Evolutionary conservation across 202 grass and related monocot genomes (phyloP).

Genomic region (Setaria viridis): DNA sequence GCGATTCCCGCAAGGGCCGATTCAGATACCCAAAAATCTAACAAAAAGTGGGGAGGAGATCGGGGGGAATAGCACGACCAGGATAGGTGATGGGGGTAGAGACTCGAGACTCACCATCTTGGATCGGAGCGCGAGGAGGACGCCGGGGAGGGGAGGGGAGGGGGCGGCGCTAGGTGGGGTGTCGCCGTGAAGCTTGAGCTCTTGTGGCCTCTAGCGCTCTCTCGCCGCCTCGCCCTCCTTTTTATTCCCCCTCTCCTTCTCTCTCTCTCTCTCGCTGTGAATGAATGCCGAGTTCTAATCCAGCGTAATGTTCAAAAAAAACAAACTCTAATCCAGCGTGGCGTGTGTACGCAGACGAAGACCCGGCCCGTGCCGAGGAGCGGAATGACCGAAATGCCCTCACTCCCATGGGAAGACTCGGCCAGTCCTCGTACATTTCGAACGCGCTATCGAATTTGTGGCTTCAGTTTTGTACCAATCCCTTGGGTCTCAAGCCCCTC

Average conservation of each 20-base stretch:
- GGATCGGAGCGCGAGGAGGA: slow-evolving; percentile 23
- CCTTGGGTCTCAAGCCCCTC: too few species aligned
- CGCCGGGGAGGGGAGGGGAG: slow-evolving; percentile 12
- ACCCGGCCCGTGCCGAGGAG: neutral
- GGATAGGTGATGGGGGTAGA: neutral
- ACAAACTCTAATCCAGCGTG: slow-evolving; percentile 27
- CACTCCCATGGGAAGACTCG: neutral
- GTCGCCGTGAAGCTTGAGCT: slow-evolving; percentile 22
- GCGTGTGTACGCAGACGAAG: slow-evolving; percentile 6
- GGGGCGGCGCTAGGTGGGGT: slow-evolving; percentile 32
- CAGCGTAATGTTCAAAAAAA: neutral
- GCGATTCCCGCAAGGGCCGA: neutral
- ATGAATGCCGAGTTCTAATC: slow-evolving; percentile 8
- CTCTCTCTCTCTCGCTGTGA: neutral
- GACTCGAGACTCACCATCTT: slow-evolving; percentile 46
- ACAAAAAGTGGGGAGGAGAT: slow-evolving; percentile 18
- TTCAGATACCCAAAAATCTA: slow-evolving; percentile 3
- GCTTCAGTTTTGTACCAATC: too few species aligned
- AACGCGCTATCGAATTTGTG: too few species aligned
- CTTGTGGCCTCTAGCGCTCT: slow-evolving; percentile 11
- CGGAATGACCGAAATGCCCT: slow-evolving; percentile 43
- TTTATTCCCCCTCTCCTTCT: neutral
- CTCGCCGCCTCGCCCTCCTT: neutral
- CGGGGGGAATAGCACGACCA: neutral
- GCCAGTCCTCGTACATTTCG: neutral